Percentiles rank a stretch among this genome's conserved stretches.
phyloP scores from a whole-genome alignment of 75 land plant genomes.

The Selaginella tamariscina region DNA sequence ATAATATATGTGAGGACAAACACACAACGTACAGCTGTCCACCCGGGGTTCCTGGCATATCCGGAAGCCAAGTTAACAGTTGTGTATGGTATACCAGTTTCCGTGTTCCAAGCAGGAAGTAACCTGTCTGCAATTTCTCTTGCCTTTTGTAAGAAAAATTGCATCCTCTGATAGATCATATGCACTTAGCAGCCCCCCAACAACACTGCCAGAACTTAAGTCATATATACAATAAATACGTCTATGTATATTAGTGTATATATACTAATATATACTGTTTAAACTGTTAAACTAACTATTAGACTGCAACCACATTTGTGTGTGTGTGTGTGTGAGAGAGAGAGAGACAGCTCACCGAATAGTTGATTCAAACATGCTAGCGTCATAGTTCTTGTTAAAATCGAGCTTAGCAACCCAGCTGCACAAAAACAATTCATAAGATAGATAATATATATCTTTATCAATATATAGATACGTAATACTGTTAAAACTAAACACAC shows the following conservation, averaged over 20 bases:
- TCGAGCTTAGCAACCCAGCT: slow-evolving; percentile 93
- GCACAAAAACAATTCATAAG: slow-evolving; percentile 16
- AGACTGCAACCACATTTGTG: too few species aligned
- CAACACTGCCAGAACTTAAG: slow-evolving; percentile 45
- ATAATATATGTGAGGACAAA: too few species aligned
- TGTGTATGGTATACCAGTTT: slow-evolving; percentile 84
- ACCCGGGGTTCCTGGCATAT: slow-evolving; percentile 56
- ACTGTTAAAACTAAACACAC: background rate
- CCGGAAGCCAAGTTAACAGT: slow-evolving; percentile 72
- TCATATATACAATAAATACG: background rate
- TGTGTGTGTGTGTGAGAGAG: too few species aligned
- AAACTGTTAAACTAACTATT: too few species aligned
- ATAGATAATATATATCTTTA: background rate
- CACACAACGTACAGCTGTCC: slow-evolving; percentile 39
- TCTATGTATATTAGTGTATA: too few species aligned
- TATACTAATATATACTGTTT: too few species aligned
- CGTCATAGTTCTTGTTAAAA: slow-evolving; percentile 79
- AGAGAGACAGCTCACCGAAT: slow-evolving; percentile 51
- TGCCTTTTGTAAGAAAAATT: slow-evolving; percentile 70
- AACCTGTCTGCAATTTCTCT: slow-evolving; percentile 76
- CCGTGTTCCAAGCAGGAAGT: slow-evolving; percentile 89
- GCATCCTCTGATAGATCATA: slow-evolving; percentile 83
- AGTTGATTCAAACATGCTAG: slow-evolving; percentile 98
- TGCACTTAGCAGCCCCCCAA: slow-evolving; percentile 94
- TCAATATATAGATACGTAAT: too few species aligned